Percentiles rank a stretch among this genome's conserved stretches.
phyloP scores from a whole-genome alignment of 2,329 filamentous ascomycete genomes.

The Stachybotrys elegans region DNA sequence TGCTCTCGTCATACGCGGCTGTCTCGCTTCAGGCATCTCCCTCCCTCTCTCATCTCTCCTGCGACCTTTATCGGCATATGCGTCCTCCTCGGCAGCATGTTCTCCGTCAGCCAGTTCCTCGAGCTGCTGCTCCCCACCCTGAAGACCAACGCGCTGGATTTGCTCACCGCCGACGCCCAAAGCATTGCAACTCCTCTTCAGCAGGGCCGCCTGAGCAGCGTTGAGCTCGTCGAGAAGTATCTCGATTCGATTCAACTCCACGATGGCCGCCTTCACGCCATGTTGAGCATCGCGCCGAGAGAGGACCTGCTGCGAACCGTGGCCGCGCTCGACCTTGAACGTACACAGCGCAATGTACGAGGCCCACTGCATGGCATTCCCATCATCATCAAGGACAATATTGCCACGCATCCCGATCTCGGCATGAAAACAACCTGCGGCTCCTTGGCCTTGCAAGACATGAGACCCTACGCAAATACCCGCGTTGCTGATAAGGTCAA shows the following conservation, averaged over 20 bases:
- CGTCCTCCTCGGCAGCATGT: background rate
- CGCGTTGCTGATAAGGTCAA: background rate
- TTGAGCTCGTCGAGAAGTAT: conserved; percentile 10
- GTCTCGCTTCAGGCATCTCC: background rate
- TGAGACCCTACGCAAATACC: background rate
- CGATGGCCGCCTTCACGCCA: conserved; percentile 10
- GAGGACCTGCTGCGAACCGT: conserved; percentile 4
- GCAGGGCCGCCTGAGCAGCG: conserved; percentile 6
- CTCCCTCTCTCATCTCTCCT: background rate
- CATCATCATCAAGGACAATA: conserved; percentile 57
- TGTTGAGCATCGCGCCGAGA: conserved; percentile 7
- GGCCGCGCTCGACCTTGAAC: conserved; percentile 9
- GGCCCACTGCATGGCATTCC: conserved; percentile 71
- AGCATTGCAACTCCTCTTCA: conserved; percentile 2
- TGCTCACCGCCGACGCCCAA: conserved; percentile 3
- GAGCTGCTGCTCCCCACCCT: background rate
- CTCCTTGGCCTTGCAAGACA: background rate
- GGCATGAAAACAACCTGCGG: background rate
- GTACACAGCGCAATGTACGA: conserved; percentile 43
- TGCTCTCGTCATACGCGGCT: background rate
- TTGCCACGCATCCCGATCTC: background rate
- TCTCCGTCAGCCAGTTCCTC: background rate
- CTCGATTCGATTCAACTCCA: conserved; percentile 8
- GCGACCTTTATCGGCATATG: background rate
- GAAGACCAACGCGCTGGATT: background rate